Base-by-base conservation (phyloP, 1,284 basidiomycete species). In the Moesziomyces aphidis region DNA sequence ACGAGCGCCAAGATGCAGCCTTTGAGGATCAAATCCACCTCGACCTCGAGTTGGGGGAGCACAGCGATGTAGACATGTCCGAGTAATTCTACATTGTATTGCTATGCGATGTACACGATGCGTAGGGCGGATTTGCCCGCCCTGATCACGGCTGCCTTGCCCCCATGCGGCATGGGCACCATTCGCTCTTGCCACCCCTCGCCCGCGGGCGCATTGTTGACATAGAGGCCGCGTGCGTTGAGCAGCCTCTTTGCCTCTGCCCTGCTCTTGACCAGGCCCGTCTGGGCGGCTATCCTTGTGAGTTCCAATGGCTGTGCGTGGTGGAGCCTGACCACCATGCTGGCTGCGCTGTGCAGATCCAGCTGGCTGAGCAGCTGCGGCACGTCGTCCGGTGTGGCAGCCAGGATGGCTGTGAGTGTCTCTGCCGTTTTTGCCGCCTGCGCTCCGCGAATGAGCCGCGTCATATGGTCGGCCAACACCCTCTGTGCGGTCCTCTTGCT, bases 391-490 rank as follows among this genome's bases (percentile, higher is more conserved):
- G 60, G 44, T 5, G 4, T 9, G 1, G 22, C 17, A 1, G 42
- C 11, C 13, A 63, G 56, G 7, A 69, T n/a, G n/a, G 21, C 7
- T 31, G 17, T 4, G 3, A 69, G 43, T 4, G 53, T 51, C 0
- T 22, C 17, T 2, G 92, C 92, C 53, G 87, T 88, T 24, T 77
- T 72, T 26, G 87, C 86, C 43, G 88, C 88, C 4, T 82, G 67
- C 19, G 72, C 87, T 87, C 84, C 53, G 13, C 68, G 61, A 31
- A 69, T 90, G 61, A 98, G 88, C 71, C 92, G 89, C 0, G 94
- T 97, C 7, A 97, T 90, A 85, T 98, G 94, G 9, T 89, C 87
- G 7, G 96, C 96, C 3, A 98, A 88, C 11, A 89, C 84, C n/a
- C 87, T 88, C 83, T 98, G 96, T 2, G 93, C 93, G 2, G 85